Base-by-base conservation (phyloP, 1,284 basidiomycete species). In the Pyrrhoderma noxium region DNA sequence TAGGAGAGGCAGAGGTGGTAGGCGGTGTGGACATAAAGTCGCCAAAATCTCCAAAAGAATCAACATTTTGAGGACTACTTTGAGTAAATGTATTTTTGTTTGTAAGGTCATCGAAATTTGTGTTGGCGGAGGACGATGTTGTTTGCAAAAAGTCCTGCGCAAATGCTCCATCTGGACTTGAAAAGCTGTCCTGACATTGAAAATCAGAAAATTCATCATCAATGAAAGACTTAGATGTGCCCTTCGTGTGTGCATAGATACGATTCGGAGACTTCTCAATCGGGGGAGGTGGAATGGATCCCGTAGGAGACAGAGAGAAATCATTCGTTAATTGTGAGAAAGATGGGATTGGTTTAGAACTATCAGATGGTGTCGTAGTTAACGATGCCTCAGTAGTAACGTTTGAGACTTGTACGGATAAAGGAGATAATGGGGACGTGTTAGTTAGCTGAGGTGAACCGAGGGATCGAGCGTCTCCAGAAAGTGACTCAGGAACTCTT, bases 161-260 rank as follows among this genome's bases (percentile, higher is more conserved):
- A 9, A 52, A 42, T 9, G 40, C 45, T 31, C 47, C 46, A 45
- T 54, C 43, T 43, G 34, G 21, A 31, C 27, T 31, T 47, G 51
- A 44, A 22, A 50, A 53, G 36, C 49, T 47, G 27, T 58, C 55
- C 11, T 61, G 62, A 34, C 45, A 21, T 21, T 58, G 60, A 59
- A 67, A 67, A 49, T 65, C 65, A 2, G 65, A 59, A 47, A 66
- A 67, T 31, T 65, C 64, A 45, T 65, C 63, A 36, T 57, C 57
- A 47, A 55, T 43, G n/a, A 45, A 40, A 19, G 45, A 39, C 18
- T 55, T 7, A 22, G 8, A 13, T 31, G 27, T 11, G 7, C 7
- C 11, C 27, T 31, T 31, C 13, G 47, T 18, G 5, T 2, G 35
- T 14, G 23, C 23, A 44, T 27, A 54, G 16, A 42, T 18, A 18